Conservation (phyloP, 495 filamentous ascomycete genomes). For the Chaetomium fimeti region DNA sequence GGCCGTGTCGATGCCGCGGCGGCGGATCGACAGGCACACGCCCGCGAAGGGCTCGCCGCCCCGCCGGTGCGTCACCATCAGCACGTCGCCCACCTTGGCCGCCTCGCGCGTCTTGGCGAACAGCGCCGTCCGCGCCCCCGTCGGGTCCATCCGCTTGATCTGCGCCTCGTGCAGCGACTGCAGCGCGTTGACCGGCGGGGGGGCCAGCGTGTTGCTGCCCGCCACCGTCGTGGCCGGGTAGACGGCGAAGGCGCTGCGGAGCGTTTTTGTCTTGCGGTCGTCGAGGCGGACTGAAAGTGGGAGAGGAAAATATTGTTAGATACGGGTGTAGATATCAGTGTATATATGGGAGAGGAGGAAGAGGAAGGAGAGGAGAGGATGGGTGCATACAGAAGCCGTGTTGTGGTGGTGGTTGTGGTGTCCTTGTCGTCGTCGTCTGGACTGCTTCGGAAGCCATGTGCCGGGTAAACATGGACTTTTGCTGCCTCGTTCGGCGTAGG, state of each 20-base stretch:
- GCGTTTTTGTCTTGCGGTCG: slow-evolving; percentile 30
- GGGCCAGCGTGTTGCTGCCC: slow-evolving; percentile 26
- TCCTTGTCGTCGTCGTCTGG: slow-evolving; percentile 17
- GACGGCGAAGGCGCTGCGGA: slow-evolving; percentile 46
- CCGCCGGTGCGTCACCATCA: slow-evolving; percentile 73
- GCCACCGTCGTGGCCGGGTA: slow-evolving; percentile 44
- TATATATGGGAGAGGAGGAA: neutral
- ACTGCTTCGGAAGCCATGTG: slow-evolving; percentile 40
- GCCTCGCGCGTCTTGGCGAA: slow-evolving; percentile 72
- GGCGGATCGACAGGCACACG: slow-evolving; percentile 77
- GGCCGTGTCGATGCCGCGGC: slow-evolving; percentile 80
- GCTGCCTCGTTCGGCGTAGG: slow-evolving; percentile 48
- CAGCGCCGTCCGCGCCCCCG: slow-evolving; percentile 72
- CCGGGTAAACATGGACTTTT: slow-evolving; percentile 37
- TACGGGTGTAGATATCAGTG: neutral
- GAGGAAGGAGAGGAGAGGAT: neutral
- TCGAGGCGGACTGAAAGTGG: slow-evolving; percentile 22
- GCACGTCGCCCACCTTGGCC: slow-evolving; percentile 77
- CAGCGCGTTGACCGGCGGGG: slow-evolving; percentile 60
- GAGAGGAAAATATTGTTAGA: slow-evolving; percentile 1
- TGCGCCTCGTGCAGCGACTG: slow-evolving; percentile 61
- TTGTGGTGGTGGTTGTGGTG: slow-evolving; percentile 33
- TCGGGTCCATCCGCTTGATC: slow-evolving; percentile 74
- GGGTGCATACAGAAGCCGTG: slow-evolving; percentile 34
- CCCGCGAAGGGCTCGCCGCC: slow-evolving; percentile 89